These are phyloP conservation scores for Tephrocybe sp. DNA, from an alignment of 768 basidiomycete species.

Conservation along the genomic window DNA sequence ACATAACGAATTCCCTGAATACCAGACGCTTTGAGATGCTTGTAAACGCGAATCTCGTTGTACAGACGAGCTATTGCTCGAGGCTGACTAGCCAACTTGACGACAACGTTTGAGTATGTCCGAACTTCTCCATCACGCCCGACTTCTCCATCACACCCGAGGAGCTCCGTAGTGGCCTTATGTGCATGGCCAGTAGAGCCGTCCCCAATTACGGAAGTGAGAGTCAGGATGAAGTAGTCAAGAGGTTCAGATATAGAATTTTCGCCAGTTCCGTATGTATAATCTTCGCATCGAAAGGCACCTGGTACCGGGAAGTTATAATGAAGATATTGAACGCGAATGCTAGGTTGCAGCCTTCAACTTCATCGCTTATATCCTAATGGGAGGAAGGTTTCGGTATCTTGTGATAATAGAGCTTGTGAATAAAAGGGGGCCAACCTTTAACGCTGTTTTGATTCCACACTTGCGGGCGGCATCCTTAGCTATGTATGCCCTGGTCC, in stretches of 20 bases:
- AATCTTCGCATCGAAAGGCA: neutral
- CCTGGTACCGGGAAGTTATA: slow-evolving; percentile 10
- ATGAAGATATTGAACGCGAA: slow-evolving; percentile 10
- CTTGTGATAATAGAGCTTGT: no score
- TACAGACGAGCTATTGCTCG: slow-evolving; percentile 7
- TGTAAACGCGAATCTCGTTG: slow-evolving; percentile 18
- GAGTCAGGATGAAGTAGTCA: slow-evolving; percentile 8
- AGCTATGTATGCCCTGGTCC: slow-evolving; percentile 1
- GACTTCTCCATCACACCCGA: neutral
- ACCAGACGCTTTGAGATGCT: slow-evolving; percentile 6
- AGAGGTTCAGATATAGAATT: neutral
- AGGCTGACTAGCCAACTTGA: slow-evolving; percentile 12
- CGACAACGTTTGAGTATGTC: slow-evolving; percentile 5
- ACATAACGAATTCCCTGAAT: slow-evolving; percentile 14
- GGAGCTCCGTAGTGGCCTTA: slow-evolving; percentile 7
- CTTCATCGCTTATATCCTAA: neutral
- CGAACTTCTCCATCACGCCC: neutral
- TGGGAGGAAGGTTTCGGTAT: neutral
- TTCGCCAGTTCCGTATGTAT: neutral
- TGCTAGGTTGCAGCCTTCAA: slow-evolving; percentile 1
- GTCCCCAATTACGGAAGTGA: slow-evolving; percentile 7
- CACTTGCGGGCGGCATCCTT: neutral
- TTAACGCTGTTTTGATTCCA: neutral
- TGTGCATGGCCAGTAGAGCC: slow-evolving; percentile 17
- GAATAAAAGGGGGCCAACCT: neutral